These are phyloP conservation scores for Uncinocarpus reesii DNA, from an alignment of 2,329 filamentous ascomycete genomes.

Conservation along the genomic window DNA sequence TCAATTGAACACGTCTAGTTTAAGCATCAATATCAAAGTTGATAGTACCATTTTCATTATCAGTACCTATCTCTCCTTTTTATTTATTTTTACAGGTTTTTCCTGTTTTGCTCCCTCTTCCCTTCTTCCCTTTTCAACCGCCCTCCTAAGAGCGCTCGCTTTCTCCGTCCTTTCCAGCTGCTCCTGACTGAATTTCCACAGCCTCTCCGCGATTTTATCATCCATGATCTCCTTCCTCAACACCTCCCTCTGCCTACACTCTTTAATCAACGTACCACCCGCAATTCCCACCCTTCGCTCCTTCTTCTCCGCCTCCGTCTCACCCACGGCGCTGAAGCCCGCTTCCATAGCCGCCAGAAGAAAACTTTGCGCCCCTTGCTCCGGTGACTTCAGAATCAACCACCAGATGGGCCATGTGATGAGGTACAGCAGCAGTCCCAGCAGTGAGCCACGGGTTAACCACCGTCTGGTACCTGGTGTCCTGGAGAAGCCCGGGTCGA, in stretches of 20 bases:
- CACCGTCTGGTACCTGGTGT: constrained; percentile 82
- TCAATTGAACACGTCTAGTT: no score
- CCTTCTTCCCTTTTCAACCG: constrained; percentile 46
- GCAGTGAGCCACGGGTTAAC: constrained; percentile 73
- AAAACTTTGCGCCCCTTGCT: constrained; percentile 77
- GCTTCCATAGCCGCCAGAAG: constrained; percentile 78
- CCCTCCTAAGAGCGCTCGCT: constrained; percentile 56
- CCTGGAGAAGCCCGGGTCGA: constrained; percentile 74
- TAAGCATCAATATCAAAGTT: neutral
- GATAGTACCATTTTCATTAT: neutral
- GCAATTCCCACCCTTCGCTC: constrained; percentile 11
- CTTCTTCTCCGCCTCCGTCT: constrained; percentile 8
- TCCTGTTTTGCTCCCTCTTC: constrained; percentile 21
- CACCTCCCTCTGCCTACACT: constrained; percentile 68
- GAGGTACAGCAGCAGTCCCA: constrained; percentile 68
- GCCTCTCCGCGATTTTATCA: constrained; percentile 66
- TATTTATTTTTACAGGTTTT: neutral
- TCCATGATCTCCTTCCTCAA: constrained; percentile 64
- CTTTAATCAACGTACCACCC: constrained; percentile 72
- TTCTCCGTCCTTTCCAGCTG: constrained; percentile 75
- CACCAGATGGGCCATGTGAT: constrained; percentile 71
- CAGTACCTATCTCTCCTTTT: constrained; percentile 14
- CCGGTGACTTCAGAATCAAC: constrained; percentile 75
- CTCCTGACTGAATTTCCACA: constrained; percentile 84
- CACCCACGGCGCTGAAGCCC: constrained; percentile 49